Evolutionary conservation across 2,329 filamentous ascomycete species (phyloP), one percentile per base, ranked within the genome.

Genomic region (Fusarium stilboides): DNA sequence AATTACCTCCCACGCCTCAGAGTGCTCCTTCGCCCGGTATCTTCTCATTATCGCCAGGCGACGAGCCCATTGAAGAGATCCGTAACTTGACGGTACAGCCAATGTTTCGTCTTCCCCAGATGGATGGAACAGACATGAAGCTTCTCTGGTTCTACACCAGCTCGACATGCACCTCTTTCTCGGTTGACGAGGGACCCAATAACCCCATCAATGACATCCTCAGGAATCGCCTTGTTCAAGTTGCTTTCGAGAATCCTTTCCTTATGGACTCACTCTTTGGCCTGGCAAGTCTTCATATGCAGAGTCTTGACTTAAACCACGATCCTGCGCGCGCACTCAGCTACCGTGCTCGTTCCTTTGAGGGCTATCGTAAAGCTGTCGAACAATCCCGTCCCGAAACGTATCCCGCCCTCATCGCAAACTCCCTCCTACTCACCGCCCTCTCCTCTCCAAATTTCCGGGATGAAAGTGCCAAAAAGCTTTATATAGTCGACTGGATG

Each of bases 401-500:
- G 14, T 87, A 77, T 44, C 82, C 85, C 0, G 85, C 85, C n/a
- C 75, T 89, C 12, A 74, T 88, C 37, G 82, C 82, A 36, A 82
- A 82, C 59, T 87, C 86, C 3, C 78, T 88, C 9, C 73, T 89
- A 17, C 80, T 87, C 61, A 83, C 82, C 26, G 85, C 81, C 8
- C 76, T 88, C 7, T 83, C 85, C 12, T 84, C 84, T 7, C 80
- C 86, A 55, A 78, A 77, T 53, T 88, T 88, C 71, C 81, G 85
- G 5, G 83, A 86, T n/a, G 74, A 78, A 0, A 78, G 83, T 47
- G 75, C 75, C 19, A 80, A 78, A 44, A 80, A 81, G 3, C 79
- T 88, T 3, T 87, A 84, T 69, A 82, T 88, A 31, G 74, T 88
- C 44, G 83, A 88, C 71, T 89, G 87, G 86, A 85, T 88, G 76